Base-by-base conservation (phyloP, 2,329 filamentous ascomycete species). In the Lachnellula suecica region DNA sequence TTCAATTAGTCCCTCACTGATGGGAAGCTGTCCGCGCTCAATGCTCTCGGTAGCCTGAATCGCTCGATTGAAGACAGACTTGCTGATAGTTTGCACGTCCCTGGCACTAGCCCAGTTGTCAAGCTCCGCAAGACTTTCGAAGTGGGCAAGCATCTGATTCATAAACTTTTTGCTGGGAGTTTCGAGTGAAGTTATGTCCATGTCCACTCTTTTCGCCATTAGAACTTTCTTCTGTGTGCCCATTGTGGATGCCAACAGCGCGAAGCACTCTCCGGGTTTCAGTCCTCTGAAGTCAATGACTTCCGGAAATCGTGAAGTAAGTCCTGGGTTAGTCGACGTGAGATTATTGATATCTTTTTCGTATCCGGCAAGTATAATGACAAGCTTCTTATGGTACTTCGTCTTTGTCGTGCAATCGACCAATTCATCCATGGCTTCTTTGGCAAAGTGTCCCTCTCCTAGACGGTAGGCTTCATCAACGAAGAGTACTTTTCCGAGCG, bases 371-470 rank as follows among this genome's bases (percentile, higher is more conserved):
- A 84, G 69, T 37, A 84, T 81, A 31, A 78, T 70, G n/a, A 83
- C 66, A 2, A 84, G 60, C 58, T 80, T 83, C 23, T 71, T 59
- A 0, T 66, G 63, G 58, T 74, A 83, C 45, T 70, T 73, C 0
- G 73, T 71, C 41, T 80, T 59, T 66, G 78, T 59, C 63, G 74
- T 31, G 68, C 70, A 11, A 69, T 75, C 52, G 67, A 75, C 60
- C 81, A 91, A 78, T 87, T 91, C 83, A 75, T 90, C 63, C 82
- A 91, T 71, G 82, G 88, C 59, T 89, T 91, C 82, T 47, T 72
- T 70, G 0, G 73, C 76, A 56, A 79, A 84, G 0, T 50, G 34
- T 0, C 78, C 77, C 17, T 78, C 72, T 0, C 67, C 74, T 0
- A 83, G 72, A 2, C 80, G 74, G 54, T 83, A 83, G 0, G 80